phyloP scores from a whole-genome alignment of 495 filamentous ascomycete species.

The Aspergillus mulundensis region DNA sequence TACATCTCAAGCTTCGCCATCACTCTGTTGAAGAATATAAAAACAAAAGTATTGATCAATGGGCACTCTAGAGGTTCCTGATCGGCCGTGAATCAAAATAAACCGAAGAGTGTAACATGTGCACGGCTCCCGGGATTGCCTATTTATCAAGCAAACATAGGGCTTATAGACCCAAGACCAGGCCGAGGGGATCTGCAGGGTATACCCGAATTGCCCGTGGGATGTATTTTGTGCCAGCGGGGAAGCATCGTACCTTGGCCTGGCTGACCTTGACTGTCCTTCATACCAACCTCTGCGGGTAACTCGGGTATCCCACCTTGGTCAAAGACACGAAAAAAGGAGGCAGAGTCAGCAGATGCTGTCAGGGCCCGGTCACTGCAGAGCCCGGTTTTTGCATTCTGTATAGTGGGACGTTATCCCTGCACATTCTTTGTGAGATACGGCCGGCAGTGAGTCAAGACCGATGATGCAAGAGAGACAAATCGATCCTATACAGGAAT shows the following conservation, averaged over 20 bases:
- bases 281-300: conserved; percentile 20
- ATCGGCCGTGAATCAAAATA: conserved; percentile 1
- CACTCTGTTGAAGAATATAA: neutral
- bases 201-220: conserved; percentile 6
- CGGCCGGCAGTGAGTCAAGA: neutral
- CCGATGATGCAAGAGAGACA: neutral
- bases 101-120: conserved; percentile 9
- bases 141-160: conserved; percentile 14
- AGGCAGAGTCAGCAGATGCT: conserved; percentile 19
- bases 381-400: conserved; percentile 19
- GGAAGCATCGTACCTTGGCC: conserved; percentile 10
- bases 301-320: conserved; percentile 14
- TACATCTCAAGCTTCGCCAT: conserved; percentile 31
- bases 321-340: conserved; percentile 1
- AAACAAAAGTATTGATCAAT: neutral
- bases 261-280: conserved; percentile 11
- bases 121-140: conserved; percentile 11
- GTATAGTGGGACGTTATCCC: conserved; percentile 12
- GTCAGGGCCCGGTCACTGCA: conserved; percentile 2
- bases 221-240: conserved; percentile 1
- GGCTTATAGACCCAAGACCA: conserved; percentile 6
- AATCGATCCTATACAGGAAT: neutral
- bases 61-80: neutral
- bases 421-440: conserved; percentile 18
- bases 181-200: conserved; percentile 8